A percentile compares a stretch with the other conserved stretches of the same genome.
These are phyloP conservation scores for Chrysoporthe austroafricana DNA, from an alignment of 2,329 filamentous ascomycete genomes.

Conservation along the genomic window DNA sequence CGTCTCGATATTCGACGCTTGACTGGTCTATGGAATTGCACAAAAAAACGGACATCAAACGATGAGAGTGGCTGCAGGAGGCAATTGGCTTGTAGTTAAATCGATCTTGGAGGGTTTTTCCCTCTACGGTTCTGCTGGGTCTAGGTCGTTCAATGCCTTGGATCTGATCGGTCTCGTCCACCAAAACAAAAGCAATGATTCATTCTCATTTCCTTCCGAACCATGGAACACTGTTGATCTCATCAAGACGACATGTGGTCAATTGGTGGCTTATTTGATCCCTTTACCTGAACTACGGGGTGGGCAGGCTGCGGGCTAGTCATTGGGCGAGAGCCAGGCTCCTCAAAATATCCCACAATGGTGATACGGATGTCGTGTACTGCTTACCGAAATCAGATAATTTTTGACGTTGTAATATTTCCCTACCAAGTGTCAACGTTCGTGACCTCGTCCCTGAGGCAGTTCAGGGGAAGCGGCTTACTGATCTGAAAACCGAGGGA, in stretches of 20 bases:
- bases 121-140: constrained; percentile 21
- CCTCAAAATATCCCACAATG: constrained; percentile 22
- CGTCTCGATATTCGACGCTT: constrained; percentile 16
- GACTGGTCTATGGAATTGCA: constrained; percentile 3
- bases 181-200: constrained; percentile 28
- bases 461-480: too few species aligned
- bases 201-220: constrained; percentile 20
- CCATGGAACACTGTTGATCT: background rate
- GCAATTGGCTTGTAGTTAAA: constrained; percentile 9
- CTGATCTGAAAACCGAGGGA: too few species aligned
- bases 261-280: background rate
- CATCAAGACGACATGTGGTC: background rate
- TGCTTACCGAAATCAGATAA: constrained; percentile 21
- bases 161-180: constrained; percentile 26
- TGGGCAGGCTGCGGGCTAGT: constrained; percentile 27
- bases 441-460: background rate
- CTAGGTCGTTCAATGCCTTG: constrained; percentile 15
- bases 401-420: background rate
- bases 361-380: constrained; percentile 29
- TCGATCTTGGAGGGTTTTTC: constrained; percentile 16
- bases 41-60: constrained; percentile 13
- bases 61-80: constrained; percentile 7
- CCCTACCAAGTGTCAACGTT: background rate
- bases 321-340: constrained; percentile 15
- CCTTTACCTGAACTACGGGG: background rate